Evolutionary conservation across 306 rosid species (phyloP), one percentile per base, ranked within the genome.

Genomic region (Hippophae rhamnoides): DNA sequence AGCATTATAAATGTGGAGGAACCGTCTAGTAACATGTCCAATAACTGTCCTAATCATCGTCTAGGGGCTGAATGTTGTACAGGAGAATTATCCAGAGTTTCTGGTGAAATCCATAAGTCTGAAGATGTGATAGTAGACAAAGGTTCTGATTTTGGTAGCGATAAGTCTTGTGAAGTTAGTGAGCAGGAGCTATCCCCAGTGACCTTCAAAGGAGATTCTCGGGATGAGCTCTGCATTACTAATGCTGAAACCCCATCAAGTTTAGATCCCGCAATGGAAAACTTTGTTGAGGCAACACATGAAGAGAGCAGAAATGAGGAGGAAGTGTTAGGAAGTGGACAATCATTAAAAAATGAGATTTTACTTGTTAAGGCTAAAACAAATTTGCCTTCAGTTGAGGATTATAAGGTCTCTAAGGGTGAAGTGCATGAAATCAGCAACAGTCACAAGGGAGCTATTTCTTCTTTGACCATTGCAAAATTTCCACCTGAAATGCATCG

Each of bases 1-100:
- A 68, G 63, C 47, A 46, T 26, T 44, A 62, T 58, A 63, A 68
- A 60, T 47, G 68, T 67, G 52, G 82, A 65, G 64, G 73, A 66
- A 49, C 70, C 73, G 50, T 42, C 63, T 9, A 56, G 58, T 71
- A 40, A 52, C 67, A 67, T 65, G 54, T 51, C 57, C 43, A 64
- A 57, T 69, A 79, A 61, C 48, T 72, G 67, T 71, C 67, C 76
- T 63, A 47, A 71, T 58, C 64, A 69, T 57, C 78, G 72, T 66
- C 65, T 58, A 27, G 67, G 46, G 54, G 78, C 5, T 31, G 38
- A 40, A 68, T 54, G 71, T 58, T 53, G 63, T 62, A 67, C 81
- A 56, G 74, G 63, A 71, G 68, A 69, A 41, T 23, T 14, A 67
- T 58, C 61, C 45, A 75, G 62, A 40, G 69, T 64, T 80, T 47